Base-by-base conservation (phyloP, 2,329 filamentous ascomycete genomes). In the Penicillium sumatraense region DNA sequence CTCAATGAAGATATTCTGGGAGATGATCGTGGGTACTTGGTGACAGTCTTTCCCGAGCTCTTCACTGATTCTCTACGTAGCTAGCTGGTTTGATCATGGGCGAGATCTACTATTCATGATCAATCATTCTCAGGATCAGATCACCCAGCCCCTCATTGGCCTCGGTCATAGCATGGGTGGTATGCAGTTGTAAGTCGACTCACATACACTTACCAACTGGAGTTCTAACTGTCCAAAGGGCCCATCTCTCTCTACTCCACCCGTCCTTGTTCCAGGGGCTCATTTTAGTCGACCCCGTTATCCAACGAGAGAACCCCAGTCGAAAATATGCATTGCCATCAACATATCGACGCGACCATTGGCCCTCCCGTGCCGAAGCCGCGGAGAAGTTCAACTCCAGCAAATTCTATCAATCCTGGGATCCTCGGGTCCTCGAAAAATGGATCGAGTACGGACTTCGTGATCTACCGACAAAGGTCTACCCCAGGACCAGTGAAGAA, bases 1-100 rank as follows among this genome's bases (percentile, higher is more conserved):
- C 68, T 93, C 29, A 96, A 96, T 70, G 87, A 91, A 70, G 67
- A 78, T 24, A 79, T 82, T 23, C 78, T 93, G 0, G 91, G 91
- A 51, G 88, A 95, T 14, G 33, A 36, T 36, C 33, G 33, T 36
- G 13, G n/a, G 33, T 36, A 5, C n/a, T 16, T 36, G 7, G 33
- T 36, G 33, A 36, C 13, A 36, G 7, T 13, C 5, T 16, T 36
- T 5, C 13, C 11, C n/a, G 33, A 36, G 7, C 5, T 14, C n/a
- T 8, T 6, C 33, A 14, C 11, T 14, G 5, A 5, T 36, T 5
- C 7, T 31, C 13, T 31, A 7, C 13, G 27, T 13, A 36, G 33
- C 33, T 14, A 36, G 33, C 14, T 58, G 57, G 59, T 52, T 62
- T 29, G 61, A 62, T 23, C 51, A 58, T 41, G 26, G 54, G 8